Evolutionary conservation across 2,329 filamentous ascomycete species (phyloP), one percentile per base, ranked within the genome.

Genomic region (Xylariomycetidae sp.): DNA sequence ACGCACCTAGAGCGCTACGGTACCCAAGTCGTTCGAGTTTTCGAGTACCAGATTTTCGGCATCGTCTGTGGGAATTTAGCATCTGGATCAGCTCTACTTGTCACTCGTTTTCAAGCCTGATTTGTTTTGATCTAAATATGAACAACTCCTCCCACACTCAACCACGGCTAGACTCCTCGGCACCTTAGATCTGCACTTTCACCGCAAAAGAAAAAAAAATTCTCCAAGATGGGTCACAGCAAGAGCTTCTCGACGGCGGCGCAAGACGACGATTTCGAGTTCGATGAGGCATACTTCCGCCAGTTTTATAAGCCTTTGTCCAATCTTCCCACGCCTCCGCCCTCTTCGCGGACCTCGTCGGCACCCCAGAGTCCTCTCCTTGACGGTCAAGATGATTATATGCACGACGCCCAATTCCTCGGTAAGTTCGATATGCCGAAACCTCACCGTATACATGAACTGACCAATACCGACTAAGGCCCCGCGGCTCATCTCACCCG

Each of bases 401-500:
- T 59, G 31, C 53, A 66, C 38, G 64, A 63, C 49, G 55, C 56
- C 9, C 60, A 57, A n/a, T 52, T 62, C 30, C 44, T 66, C 51
- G 64, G 65, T 67, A 48, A 34, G 61, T 57, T 13, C 36, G 27
- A 17, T 16, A n/a, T 25, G 46, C 51, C 40, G 45, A 32, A 30
- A 33, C 34, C 27, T 15, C 20, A 16, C 16, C 22, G 15, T 20
- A 17, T 34, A 23, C 50, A 30, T 26, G 16, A n/a, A 18, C 37
- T 40, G 20, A 41, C 28, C 33, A 25, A 38, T 27, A 37, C 20
- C 19, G 8, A 29, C 34, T 31, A 53, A 83, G 80, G 79, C 39
- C 75, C 80, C 33, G 77, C 80, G 42, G 72, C 77, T 30, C 78
- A 82, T 51, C 70, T 84, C 36, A 74, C 77, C 49, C 81, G 81